Conservation (phyloP, 2,329 filamentous ascomycete genomes). For the Fusarium continuum region DNA sequence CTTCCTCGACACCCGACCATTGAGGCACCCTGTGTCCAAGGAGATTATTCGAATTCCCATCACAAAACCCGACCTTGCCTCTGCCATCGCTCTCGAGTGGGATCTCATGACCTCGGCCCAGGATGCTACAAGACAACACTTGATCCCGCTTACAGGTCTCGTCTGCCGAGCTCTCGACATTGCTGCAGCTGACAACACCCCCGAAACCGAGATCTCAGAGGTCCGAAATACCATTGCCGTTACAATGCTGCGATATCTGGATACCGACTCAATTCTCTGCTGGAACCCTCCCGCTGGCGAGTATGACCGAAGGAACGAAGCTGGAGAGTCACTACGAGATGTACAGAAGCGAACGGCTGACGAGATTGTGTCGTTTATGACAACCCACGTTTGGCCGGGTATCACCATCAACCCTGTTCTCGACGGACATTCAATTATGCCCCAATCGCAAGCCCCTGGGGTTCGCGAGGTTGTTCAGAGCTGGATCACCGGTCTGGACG, state of each 20-base stretch:
- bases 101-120: slow-evolving; percentile 82
- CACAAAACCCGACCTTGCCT: slow-evolving; percentile 82
- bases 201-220: slow-evolving; percentile 52
- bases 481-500: slow-evolving; percentile 77
- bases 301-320: slow-evolving; percentile 56
- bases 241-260: slow-evolving; percentile 83
- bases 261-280: slow-evolving; percentile 92
- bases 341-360: slow-evolving; percentile 75
- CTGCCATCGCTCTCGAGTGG: slow-evolving; percentile 92
- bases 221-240: slow-evolving; percentile 71
- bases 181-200: slow-evolving; percentile 66
- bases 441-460: slow-evolving; percentile 73
- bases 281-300: slow-evolving; percentile 73
- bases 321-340: slow-evolving; percentile 70
- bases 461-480: slow-evolving; percentile 80
- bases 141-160: slow-evolving; percentile 90
- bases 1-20: slow-evolving; percentile 78
- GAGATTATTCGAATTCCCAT: slow-evolving; percentile 75
- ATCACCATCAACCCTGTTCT: slow-evolving; percentile 81
- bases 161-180: slow-evolving; percentile 87
- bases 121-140: slow-evolving; percentile 85
- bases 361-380: slow-evolving; percentile 77
- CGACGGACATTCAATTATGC: slow-evolving; percentile 80
- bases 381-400: slow-evolving; percentile 82
- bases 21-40: slow-evolving; percentile 80